A percentile compares a stretch with the other conserved stretches of the same genome.
Evolutionary conservation across 768 basidiomycete species (phyloP).

Genomic region (Amyloporia xantha): DNA sequence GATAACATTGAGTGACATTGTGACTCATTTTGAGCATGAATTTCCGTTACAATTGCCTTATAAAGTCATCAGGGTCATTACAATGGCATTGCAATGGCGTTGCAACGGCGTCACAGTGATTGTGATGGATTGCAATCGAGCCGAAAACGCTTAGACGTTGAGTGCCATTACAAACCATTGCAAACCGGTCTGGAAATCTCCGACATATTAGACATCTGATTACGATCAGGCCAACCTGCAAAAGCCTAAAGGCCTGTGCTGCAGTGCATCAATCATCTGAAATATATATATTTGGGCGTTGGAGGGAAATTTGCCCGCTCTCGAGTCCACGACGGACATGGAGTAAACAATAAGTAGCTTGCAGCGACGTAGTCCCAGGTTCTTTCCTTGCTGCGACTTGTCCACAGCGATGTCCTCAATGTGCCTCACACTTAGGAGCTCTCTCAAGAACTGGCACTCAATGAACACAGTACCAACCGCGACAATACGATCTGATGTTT

Average conservation of each 20-base stretch:
- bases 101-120: too few species aligned
- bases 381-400: slow-evolving; percentile 83
- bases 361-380: slow-evolving; percentile 83
- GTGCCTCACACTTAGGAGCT: slow-evolving; percentile 80
- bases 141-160: too few species aligned
- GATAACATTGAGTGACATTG: too few species aligned
- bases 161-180: too few species aligned
- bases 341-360: too few species aligned
- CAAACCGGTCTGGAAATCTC: slow-evolving; percentile 80
- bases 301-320: slow-evolving; percentile 64
- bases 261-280: too few species aligned
- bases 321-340: slow-evolving; percentile 98
- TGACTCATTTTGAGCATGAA: too few species aligned
- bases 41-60: too few species aligned
- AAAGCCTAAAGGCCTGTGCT: not conserved
- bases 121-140: too few species aligned
- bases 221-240: slow-evolving; percentile 1
- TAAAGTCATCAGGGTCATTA: too few species aligned
- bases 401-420: slow-evolving; percentile 98
- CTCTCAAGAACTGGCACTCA: slow-evolving; percentile 91
- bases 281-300: too few species aligned
- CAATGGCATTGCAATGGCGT: too few species aligned
- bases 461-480: slow-evolving; percentile 80
- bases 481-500: slow-evolving; percentile 69
- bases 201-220: slow-evolving; percentile 94